A percentile compares a stretch with the other conserved stretches of the same genome.
Conservation (phyloP, 2,329 filamentous ascomycete genomes). For the Penicillium sp. region DNA sequence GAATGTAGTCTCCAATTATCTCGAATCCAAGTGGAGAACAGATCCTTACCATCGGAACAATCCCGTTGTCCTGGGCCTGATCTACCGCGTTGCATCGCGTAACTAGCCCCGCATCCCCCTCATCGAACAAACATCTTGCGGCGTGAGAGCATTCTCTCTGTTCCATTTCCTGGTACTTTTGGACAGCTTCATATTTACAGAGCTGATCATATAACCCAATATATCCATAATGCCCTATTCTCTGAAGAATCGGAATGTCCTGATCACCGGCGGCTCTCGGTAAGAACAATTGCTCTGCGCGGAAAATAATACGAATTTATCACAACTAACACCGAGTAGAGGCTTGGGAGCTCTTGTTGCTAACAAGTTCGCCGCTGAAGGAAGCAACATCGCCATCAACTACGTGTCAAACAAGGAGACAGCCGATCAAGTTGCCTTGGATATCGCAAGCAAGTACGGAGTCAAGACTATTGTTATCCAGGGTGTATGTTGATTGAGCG, state of each 20-base stretch:
- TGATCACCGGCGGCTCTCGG: conserved; percentile 62
- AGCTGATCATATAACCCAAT: background rate
- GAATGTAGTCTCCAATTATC: background rate
- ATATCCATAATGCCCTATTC: conserved; percentile 54
- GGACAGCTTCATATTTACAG: background rate
- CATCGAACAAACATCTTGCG: background rate
- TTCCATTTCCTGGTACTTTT: background rate
- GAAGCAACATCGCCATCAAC: conserved; percentile 68
- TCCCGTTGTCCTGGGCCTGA: conserved; percentile 1
- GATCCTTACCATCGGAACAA: conserved; percentile 3
- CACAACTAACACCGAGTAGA: conserved; percentile 36
- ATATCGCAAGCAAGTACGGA: conserved; percentile 50
- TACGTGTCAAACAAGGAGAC: conserved; percentile 60
- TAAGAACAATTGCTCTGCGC: conserved; percentile 32
- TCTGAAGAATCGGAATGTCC: conserved; percentile 58
- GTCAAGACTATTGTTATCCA: conserved; percentile 55
- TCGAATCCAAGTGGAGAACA: background rate
- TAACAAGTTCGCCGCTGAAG: conserved; percentile 62
- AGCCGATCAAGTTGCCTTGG: conserved; percentile 56
- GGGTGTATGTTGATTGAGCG: conserved; percentile 47
- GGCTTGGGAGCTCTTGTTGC: conserved; percentile 68
- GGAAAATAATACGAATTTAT: background rate
- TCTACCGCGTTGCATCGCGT: background rate
- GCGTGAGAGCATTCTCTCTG: background rate
- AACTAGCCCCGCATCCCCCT: conserved; percentile 9